Conservation (phyloP, 345 rosid genomes). For the Nasturtium officinale region DNA sequence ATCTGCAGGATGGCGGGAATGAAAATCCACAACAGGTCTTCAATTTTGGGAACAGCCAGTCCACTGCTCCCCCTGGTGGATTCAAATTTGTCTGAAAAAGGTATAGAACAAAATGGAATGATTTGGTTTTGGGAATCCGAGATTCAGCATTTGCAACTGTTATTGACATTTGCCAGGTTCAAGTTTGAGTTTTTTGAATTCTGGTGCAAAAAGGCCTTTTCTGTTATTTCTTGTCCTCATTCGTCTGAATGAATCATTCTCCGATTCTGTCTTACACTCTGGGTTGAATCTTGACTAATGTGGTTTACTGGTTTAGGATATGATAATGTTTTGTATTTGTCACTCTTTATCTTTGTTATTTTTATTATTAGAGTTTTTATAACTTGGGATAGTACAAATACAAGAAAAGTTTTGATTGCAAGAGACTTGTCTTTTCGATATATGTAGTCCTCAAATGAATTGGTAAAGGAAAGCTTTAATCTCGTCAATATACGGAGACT, state of each 20-base stretch:
- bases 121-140: constrained; percentile 16
- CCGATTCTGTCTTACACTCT: constrained; percentile 32
- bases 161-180: constrained; percentile 37
- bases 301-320: constrained; percentile 40
- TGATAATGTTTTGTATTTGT: constrained; percentile 27
- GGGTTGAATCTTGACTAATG: constrained; percentile 33
- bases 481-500: constrained; percentile 68
- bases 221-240: neutral
- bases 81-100: constrained; percentile 65
- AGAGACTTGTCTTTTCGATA: constrained; percentile 11
- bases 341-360: constrained; percentile 12
- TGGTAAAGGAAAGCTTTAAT: constrained; percentile 68
- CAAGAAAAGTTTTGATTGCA: constrained; percentile 26
- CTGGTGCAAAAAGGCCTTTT: constrained; percentile 33
- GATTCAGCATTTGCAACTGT: constrained; percentile 40
- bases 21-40: constrained; percentile 52
- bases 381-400: constrained; percentile 23
- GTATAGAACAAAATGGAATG: constrained; percentile 30
- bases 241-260: constrained; percentile 33
- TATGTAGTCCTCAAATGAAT: constrained; percentile 49
- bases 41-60: constrained; percentile 57
- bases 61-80: constrained; percentile 63
- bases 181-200: constrained; percentile 40
- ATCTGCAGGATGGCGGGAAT: constrained; percentile 44
- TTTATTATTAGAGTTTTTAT: neutral